Percentiles rank a stretch among this genome's conserved stretches.
Conservation (phyloP, 805 yeast genomes). For the Saccharomycopsis amapae region DNA sequence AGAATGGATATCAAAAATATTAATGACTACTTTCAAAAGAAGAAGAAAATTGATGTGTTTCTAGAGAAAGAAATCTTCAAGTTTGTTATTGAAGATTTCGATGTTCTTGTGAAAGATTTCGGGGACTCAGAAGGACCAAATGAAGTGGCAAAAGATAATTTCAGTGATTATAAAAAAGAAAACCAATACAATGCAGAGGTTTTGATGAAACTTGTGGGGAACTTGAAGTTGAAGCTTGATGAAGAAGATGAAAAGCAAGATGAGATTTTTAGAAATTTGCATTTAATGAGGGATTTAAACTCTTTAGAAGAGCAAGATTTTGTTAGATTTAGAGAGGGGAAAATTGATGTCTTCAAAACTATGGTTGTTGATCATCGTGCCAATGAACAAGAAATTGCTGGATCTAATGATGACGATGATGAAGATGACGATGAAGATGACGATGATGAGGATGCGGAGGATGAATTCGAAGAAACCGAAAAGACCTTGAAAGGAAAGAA, state of each 20-base stretch:
- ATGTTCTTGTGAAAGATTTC: constrained; percentile 28
- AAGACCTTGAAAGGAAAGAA: constrained; percentile 60
- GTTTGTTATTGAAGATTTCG: constrained; percentile 52
- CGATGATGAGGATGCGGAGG: constrained; percentile 33
- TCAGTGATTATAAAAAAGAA: constrained; percentile 22
- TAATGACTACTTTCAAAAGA: constrained; percentile 73
- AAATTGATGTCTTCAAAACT: constrained; percentile 68
- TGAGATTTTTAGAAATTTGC: constrained; percentile 77
- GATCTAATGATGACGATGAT: constrained; percentile 31
- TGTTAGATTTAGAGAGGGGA: constrained; percentile 68
- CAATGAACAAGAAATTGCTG: constrained; percentile 29
- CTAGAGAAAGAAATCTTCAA: constrained; percentile 78
- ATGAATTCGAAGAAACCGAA: constrained; percentile 36
- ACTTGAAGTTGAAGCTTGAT: constrained; percentile 48
- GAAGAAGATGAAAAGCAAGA: constrained; percentile 63
- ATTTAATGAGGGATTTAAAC: constrained; percentile 71
- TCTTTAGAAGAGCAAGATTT: constrained; percentile 88
- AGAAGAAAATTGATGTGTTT: constrained; percentile 65
- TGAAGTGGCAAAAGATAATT: neutral
- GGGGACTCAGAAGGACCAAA: constrained; percentile 19
- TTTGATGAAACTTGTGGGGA: constrained; percentile 36
- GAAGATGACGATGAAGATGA: constrained; percentile 28
- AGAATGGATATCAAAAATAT: constrained; percentile 97
- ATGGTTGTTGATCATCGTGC: constrained; percentile 38
- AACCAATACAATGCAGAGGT: constrained; percentile 34